Evolutionary conservation across 2,329 filamentous ascomycete species (phyloP).

Genomic region (Colletotrichum cereale): DNA sequence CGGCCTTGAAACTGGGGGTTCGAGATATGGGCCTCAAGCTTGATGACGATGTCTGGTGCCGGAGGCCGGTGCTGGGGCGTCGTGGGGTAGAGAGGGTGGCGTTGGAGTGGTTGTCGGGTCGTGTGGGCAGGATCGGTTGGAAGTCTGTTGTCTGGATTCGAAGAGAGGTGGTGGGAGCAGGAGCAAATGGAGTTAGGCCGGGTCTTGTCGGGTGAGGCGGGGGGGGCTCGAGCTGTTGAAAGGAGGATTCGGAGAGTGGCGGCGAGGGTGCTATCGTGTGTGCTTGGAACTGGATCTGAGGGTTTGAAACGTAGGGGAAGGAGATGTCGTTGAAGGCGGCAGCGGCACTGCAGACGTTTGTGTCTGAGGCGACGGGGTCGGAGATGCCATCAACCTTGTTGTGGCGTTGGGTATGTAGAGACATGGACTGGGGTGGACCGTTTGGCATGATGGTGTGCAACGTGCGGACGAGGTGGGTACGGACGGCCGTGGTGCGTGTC

Average conservation of each 20-base stretch:
- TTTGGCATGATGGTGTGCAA: conserved; percentile 41
- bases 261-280: conserved; percentile 56
- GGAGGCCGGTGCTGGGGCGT: conserved; percentile 45
- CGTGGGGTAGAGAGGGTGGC: conserved; percentile 48
- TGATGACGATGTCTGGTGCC: conserved; percentile 57
- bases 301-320: conserved; percentile 41
- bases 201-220: conserved; percentile 22
- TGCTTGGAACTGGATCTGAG: conserved; percentile 51
- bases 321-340: conserved; percentile 37
- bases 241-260: conserved; percentile 44
- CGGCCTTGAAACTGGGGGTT: conserved; percentile 73
- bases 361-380: conserved; percentile 38
- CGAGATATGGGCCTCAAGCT: conserved; percentile 66
- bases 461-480: conserved; percentile 38
- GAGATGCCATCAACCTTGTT: conserved; percentile 37
- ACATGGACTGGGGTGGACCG: conserved; percentile 40
- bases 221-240: conserved; percentile 35
- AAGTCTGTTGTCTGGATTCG: conserved; percentile 54
- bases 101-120: conserved; percentile 49
- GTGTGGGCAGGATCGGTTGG: conserved; percentile 43
- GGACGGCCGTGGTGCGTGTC: conserved; percentile 36
- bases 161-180: conserved; percentile 45
- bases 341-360: conserved; percentile 37
- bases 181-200: conserved; percentile 31
- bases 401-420: conserved; percentile 30